Evolutionary conservation across 495 filamentous ascomycete genomes (phyloP).

Genomic region (Penicillium salamii): DNA sequence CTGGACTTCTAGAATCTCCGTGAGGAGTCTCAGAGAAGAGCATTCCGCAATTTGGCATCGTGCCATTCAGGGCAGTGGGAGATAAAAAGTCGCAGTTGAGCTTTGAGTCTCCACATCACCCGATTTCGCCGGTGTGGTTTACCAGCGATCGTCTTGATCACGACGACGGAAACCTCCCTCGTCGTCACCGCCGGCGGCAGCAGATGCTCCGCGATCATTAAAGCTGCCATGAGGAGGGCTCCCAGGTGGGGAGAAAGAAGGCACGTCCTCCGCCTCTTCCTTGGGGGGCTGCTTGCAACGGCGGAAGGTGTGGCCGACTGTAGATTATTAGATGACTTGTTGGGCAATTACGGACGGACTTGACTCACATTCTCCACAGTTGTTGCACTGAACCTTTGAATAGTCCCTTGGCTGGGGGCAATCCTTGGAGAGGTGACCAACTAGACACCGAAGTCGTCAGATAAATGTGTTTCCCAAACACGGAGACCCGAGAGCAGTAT

Average conservation of each 20-base stretch:
- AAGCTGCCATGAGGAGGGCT: not conserved
- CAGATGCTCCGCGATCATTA: not conserved
- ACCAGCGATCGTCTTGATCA: not conserved
- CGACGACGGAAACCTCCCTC: not conserved
- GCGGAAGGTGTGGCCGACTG: constrained; percentile 66
- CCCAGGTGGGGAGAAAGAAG: not conserved
- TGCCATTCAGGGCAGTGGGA: not conserved
- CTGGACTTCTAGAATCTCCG: not conserved
- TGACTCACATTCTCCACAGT: constrained; percentile 65
- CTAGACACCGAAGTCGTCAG: constrained; percentile 19
- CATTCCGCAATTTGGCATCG: not conserved
- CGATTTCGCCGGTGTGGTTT: not conserved
- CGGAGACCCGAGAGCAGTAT: not conserved
- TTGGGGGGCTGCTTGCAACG: constrained; percentile 50
- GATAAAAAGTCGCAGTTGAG: not conserved
- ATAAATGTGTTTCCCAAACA: not conserved
- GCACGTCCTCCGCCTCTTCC: constrained; percentile 8
- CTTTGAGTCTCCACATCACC: not conserved
- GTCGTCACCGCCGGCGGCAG: not conserved
- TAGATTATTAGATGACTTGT: constrained; percentile 12
- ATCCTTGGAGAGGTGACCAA: constrained; percentile 68
- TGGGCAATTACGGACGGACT: not conserved
- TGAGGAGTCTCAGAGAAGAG: not conserved
- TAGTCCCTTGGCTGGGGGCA: constrained; percentile 78
- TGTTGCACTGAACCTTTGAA: constrained; percentile 69